Conservation (phyloP, 106 monocot genomes). For the Iris macrosiphon region DNA sequence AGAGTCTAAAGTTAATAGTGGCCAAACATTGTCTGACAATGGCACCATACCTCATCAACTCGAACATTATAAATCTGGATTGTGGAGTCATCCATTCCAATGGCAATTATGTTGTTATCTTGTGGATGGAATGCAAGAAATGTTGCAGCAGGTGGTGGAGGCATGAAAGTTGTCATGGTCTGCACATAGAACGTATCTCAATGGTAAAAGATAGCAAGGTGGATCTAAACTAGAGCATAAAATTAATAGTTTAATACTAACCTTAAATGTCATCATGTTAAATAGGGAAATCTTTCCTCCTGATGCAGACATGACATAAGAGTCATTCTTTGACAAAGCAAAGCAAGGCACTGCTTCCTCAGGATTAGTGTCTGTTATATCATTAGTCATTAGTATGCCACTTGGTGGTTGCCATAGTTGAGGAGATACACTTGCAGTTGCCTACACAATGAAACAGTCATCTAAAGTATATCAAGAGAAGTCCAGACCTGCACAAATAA, state of each 20-base stretch:
- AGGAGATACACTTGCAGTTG: slow-evolving; percentile 27
- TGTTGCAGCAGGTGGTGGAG: slow-evolving; percentile 89
- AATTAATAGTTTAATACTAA: background rate
- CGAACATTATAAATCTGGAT: slow-evolving; percentile 92
- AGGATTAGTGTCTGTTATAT: slow-evolving; percentile 21
- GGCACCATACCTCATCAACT: slow-evolving; percentile 64
- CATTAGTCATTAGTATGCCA: slow-evolving; percentile 42
- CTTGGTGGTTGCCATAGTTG: slow-evolving; percentile 42
- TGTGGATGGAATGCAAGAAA: slow-evolving; percentile 96
- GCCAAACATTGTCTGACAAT: background rate
- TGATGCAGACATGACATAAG: slow-evolving; percentile 32
- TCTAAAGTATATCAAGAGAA: too few species aligned
- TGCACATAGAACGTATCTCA: too few species aligned
- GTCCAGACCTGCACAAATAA: too few species aligned
- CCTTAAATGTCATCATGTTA: slow-evolving; percentile 34
- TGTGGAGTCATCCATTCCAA: slow-evolving; percentile 93
- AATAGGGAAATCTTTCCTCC: slow-evolving; percentile 31
- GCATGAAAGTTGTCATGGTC: slow-evolving; percentile 95
- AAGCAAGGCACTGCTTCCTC: slow-evolving; percentile 33
- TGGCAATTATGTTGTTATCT: slow-evolving; percentile 94
- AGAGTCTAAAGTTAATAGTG: background rate
- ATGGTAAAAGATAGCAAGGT: too few species aligned
- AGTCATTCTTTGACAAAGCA: slow-evolving; percentile 31
- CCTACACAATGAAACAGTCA: too few species aligned
- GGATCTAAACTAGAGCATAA: background rate